phyloP scores from a whole-genome alignment of 176 grass and related monocot species.

The Olyra latifolia region DNA sequence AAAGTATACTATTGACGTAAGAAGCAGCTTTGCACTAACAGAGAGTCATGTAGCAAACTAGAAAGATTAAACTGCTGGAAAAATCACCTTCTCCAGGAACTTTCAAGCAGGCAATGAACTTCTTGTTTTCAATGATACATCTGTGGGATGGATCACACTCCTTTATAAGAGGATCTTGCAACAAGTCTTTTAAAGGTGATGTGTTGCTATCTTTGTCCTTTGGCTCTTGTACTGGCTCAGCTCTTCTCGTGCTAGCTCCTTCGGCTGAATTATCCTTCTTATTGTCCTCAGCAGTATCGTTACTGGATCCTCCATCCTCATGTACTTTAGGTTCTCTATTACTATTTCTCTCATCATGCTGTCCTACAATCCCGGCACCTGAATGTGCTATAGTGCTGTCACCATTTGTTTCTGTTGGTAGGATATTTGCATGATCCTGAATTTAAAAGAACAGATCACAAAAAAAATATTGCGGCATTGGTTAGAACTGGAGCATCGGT shows the following conservation, averaged over 20 bases:
- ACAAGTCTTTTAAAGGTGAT: constrained; percentile 16
- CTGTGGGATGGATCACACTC: constrained; percentile 77
- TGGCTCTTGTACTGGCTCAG: constrained; percentile 21
- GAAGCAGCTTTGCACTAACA: not conserved
- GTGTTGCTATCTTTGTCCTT: constrained; percentile 14
- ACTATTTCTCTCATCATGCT: constrained; percentile 12
- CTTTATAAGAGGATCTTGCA: constrained; percentile 47
- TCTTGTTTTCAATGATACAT: constrained; percentile 63
- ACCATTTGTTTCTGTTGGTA: not conserved
- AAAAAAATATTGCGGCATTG: not conserved
- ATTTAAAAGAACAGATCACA: constrained; percentile 14
- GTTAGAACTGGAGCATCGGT: not conserved
- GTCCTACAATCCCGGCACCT: constrained; percentile 24
- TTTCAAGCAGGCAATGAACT: constrained; percentile 82
- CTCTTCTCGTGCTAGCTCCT: constrained; percentile 27
- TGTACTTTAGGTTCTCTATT: constrained; percentile 22
- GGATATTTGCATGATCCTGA: constrained; percentile 25
- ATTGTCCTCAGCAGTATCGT: constrained; percentile 26
- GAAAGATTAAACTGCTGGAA: constrained; percentile 8
- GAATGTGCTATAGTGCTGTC: constrained; percentile 1
- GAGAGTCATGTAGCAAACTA: not conserved
- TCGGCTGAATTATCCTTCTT: constrained; percentile 40
- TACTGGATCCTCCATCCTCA: not conserved
- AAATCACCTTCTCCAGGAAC: constrained; percentile 80
- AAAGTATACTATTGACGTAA: not conserved